Evolutionary conservation across 2,329 filamentous ascomycete species (phyloP).

Genomic region (Nemania diffusa): DNA sequence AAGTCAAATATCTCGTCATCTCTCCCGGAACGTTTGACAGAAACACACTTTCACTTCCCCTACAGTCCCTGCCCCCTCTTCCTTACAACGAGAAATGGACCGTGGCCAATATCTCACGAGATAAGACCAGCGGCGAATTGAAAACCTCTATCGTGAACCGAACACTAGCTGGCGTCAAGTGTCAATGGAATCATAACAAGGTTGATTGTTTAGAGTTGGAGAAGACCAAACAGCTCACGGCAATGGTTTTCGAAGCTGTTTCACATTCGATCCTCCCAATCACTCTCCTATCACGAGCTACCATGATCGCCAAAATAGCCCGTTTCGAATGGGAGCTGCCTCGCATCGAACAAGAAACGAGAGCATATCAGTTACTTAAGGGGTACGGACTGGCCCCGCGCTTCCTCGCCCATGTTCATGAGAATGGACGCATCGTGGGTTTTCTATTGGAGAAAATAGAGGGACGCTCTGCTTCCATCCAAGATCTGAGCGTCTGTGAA

Average conservation of each 20-base stretch:
- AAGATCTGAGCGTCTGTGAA: conserved; percentile 47
- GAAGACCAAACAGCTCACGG: conserved; percentile 41
- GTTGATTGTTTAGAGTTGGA: conserved; percentile 45
- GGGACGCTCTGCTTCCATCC: conserved; percentile 42
- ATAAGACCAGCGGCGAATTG: conserved; percentile 43
- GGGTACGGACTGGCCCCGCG: conserved; percentile 47
- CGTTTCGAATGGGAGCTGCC: conserved; percentile 50
- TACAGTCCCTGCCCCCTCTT: conserved; percentile 41
- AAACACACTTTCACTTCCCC: conserved; percentile 43
- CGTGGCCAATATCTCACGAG: conserved; percentile 42
- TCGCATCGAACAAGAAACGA: conserved; percentile 49
- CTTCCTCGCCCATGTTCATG: conserved; percentile 52
- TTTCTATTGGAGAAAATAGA: conserved; percentile 51
- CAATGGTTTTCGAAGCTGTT: conserved; percentile 18
- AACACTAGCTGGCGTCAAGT: conserved; percentile 42
- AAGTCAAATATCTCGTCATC: conserved; percentile 45
- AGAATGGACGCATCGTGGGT: conserved; percentile 51
- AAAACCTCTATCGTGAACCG: conserved; percentile 42
- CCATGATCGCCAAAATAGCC: conserved; percentile 49
- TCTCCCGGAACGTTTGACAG: conserved; percentile 43
- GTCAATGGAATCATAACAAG: conserved; percentile 42
- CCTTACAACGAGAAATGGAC: conserved; percentile 45
- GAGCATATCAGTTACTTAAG: conserved; percentile 46
- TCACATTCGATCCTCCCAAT: conserved; percentile 35
- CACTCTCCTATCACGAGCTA: conserved; percentile 22